phyloP scores from a whole-genome alignment of 2,329 filamentous ascomycete species.

The Aspergillus neoniger region DNA sequence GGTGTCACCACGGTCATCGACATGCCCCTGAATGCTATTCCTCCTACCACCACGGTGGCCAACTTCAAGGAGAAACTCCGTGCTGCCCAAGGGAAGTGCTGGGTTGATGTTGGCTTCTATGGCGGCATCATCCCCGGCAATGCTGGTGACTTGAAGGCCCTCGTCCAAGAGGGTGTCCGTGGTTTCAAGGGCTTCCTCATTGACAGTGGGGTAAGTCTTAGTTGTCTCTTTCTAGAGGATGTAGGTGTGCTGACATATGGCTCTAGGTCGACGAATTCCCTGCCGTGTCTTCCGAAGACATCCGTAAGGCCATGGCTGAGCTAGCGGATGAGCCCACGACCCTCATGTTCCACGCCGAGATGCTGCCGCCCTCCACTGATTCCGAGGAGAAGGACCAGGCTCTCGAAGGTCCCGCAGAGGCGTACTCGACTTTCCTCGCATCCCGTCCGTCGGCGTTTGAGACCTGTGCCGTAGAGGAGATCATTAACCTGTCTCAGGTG shows the following conservation, averaged over 20 bases:
- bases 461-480: constrained; percentile 84
- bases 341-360: constrained; percentile 98
- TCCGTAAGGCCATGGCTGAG: constrained; percentile 75
- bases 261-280: constrained; percentile 89
- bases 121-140: constrained; percentile 94
- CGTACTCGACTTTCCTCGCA: constrained; percentile 87
- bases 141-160: constrained; percentile 70
- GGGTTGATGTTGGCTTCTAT: constrained; percentile 99
- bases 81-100: constrained; percentile 84
- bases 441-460: constrained; percentile 89
- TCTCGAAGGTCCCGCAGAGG: constrained; percentile 70
- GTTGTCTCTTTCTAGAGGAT: not conserved
- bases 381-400: constrained; percentile 72
- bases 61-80: constrained; percentile 82
- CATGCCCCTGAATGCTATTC: constrained; percentile 97
- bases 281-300: constrained; percentile 77
- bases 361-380: constrained; percentile 83
- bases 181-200: constrained; percentile 99
- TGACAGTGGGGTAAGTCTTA: constrained; percentile 78
- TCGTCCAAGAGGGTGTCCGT: constrained; percentile 82
- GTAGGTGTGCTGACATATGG: constrained; percentile 15
- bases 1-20: constrained; percentile 96
- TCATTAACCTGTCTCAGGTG: constrained; percentile 75
- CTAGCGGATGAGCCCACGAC: constrained; percentile 82
- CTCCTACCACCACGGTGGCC: constrained; percentile 85